These are phyloP conservation scores for Diplodia seriata DNA, from an alignment of 2,329 filamentous ascomycete species.

Conservation along the genomic window DNA sequence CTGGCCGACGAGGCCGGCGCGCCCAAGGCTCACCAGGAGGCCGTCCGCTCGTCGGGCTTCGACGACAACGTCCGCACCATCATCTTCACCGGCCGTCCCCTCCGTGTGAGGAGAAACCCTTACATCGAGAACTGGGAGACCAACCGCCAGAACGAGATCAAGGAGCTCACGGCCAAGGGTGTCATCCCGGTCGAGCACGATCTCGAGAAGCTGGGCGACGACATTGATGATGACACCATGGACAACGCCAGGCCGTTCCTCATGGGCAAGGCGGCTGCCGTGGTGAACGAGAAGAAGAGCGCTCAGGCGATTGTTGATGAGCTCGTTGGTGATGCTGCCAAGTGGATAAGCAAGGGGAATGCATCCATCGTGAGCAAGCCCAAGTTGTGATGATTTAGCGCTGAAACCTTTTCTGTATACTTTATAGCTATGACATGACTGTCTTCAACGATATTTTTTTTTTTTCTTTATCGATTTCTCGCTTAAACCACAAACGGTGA, in stretches of 20 bases:
- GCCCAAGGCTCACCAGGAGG: constrained; percentile 91
- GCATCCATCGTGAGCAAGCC: constrained; percentile 60
- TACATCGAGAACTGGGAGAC: constrained; percentile 98
- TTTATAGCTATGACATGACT: constrained; percentile 10
- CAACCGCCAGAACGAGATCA: constrained; percentile 88
- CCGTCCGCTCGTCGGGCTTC: constrained; percentile 87
- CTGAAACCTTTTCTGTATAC: constrained; percentile 6
- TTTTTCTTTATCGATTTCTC: background rate
- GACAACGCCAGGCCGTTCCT: constrained; percentile 90
- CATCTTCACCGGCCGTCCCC: constrained; percentile 96
- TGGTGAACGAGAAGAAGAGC: constrained; percentile 89
- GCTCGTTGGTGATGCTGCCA: constrained; percentile 82
- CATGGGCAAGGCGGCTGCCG: constrained; percentile 96
- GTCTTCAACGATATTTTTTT: background rate
- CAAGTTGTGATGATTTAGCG: constrained; percentile 41
- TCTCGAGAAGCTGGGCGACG: constrained; percentile 77
- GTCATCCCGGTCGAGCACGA: constrained; percentile 93
- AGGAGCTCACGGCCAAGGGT: constrained; percentile 86
- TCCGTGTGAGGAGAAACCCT: constrained; percentile 90
- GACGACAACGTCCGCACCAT: constrained; percentile 97
- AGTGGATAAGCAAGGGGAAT: constrained; percentile 71
- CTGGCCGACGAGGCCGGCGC: constrained; percentile 93
- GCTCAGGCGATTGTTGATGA: constrained; percentile 95
- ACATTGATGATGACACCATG: constrained; percentile 79
- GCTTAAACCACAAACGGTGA: background rate